A percentile compares a stretch with the other conserved stretches of the same genome.
Conservation (phyloP, 306 rosid species). For the Malus orientalis region DNA sequence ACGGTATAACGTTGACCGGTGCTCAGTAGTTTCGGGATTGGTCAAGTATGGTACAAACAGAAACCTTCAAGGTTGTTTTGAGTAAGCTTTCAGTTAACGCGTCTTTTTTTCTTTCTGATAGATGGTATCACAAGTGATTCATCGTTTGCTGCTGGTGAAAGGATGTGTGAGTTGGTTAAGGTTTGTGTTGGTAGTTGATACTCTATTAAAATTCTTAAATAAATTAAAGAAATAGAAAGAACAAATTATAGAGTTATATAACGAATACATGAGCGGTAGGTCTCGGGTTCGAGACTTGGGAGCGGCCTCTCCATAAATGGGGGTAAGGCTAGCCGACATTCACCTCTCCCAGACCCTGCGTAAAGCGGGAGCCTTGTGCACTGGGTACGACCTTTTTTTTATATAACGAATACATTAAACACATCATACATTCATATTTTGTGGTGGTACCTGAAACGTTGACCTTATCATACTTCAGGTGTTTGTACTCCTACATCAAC, state of each 20-base stretch:
- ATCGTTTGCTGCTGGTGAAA: slow-evolving; percentile 67
- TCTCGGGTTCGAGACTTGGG: too few species aligned
- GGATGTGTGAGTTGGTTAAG: slow-evolving; percentile 86
- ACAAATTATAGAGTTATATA: background rate
- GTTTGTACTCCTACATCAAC: slow-evolving; percentile 82
- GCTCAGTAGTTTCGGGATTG: too few species aligned
- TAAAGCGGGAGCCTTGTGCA: too few species aligned
- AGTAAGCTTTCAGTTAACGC: background rate
- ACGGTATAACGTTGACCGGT: too few species aligned
- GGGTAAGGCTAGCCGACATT: too few species aligned
- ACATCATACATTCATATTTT: background rate
- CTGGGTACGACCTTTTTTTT: background rate
- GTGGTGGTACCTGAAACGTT: background rate
- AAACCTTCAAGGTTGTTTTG: background rate
- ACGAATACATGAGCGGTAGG: background rate
- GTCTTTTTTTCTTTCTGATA: slow-evolving; percentile 26
- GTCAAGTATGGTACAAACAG: too few species aligned
- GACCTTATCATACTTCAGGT: slow-evolving; percentile 37
- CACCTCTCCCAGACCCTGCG: too few species aligned
- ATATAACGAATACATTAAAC: background rate
- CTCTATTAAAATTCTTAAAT: background rate
- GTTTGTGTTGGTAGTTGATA: slow-evolving; percentile 37
- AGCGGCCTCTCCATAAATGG: too few species aligned
- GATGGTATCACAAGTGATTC: slow-evolving; percentile 52
- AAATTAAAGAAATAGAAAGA: background rate